These are phyloP conservation scores for Aspergillus baeticus DNA, from an alignment of 495 filamentous ascomycete genomes.

Conservation along the genomic window DNA sequence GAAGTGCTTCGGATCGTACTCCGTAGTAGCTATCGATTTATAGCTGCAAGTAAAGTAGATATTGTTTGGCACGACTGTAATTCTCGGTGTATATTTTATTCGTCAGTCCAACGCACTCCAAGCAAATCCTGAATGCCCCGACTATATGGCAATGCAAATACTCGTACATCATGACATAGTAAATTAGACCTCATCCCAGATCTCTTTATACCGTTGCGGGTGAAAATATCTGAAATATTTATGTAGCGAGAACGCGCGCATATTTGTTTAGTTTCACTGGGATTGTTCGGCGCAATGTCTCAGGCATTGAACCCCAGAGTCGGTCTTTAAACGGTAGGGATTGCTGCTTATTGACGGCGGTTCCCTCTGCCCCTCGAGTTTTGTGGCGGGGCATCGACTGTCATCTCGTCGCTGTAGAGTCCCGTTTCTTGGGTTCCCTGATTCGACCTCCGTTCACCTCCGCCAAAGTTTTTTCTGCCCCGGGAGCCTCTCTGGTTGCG, in stretches of 20 bases:
- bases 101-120: not conserved
- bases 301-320: not conserved
- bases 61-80: too few species aligned
- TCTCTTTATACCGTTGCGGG: too few species aligned
- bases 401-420: conserved; percentile 46
- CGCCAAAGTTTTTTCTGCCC: conserved; percentile 10
- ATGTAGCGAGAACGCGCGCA: too few species aligned
- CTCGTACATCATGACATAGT: too few species aligned
- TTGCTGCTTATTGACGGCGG: conserved; percentile 20
- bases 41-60: too few species aligned
- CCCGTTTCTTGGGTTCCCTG: conserved; percentile 21
- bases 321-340: not conserved
- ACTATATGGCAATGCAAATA: not conserved
- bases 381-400: conserved; percentile 37
- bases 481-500: conserved; percentile 11
- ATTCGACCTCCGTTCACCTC: conserved; percentile 10
- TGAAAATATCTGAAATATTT: too few species aligned
- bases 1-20: too few species aligned
- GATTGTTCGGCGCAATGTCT: too few species aligned
- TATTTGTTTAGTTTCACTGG: too few species aligned
- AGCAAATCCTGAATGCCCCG: not conserved
- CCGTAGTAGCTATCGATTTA: too few species aligned
- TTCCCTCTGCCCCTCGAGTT: conserved; percentile 23
- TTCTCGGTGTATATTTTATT: not conserved
- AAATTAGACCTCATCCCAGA: too few species aligned